phyloP scores from a whole-genome alignment of 2,329 filamentous ascomycete species.

The Alternaria novae-zelandiae region DNA sequence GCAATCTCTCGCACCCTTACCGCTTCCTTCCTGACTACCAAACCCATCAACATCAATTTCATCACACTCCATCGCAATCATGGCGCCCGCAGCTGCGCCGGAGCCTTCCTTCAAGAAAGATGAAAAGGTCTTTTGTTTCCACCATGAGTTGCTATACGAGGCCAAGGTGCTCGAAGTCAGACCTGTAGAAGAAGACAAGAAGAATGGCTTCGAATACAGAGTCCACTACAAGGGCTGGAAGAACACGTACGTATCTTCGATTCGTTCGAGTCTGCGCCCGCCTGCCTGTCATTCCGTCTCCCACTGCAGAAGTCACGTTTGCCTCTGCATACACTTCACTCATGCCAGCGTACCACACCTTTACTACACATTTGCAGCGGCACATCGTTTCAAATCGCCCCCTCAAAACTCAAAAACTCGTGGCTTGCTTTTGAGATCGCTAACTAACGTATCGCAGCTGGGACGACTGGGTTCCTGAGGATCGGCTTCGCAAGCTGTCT shows the following conservation, averaged over 20 bases:
- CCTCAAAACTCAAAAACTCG: background rate
- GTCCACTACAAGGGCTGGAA: conserved; percentile 99
- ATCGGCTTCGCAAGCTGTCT: conserved; percentile 91
- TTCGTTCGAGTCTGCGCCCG: conserved; percentile 4
- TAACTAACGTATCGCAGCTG: conserved; percentile 62
- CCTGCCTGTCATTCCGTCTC: background rate
- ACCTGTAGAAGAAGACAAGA: conserved; percentile 66
- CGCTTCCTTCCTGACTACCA: conserved; percentile 18
- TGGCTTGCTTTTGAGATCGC: background rate
- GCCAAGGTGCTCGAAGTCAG: conserved; percentile 89
- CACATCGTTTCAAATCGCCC: background rate
- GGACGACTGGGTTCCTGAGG: conserved; percentile 97
- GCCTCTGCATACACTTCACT: conserved; percentile 9
- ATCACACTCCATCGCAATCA: conserved; percentile 20
- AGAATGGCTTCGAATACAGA: conserved; percentile 81
- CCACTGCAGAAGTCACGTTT: conserved; percentile 16
- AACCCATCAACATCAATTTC: conserved; percentile 15
- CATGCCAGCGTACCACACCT: conserved; percentile 18
- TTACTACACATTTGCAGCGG: background rate
- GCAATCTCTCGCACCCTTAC: conserved; percentile 12
- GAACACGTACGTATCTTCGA: conserved; percentile 72
- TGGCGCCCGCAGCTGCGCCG: conserved; percentile 62
- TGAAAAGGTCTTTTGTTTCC: conserved; percentile 95
- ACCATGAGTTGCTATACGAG: conserved; percentile 96
- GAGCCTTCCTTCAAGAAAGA: conserved; percentile 71